Evolutionary conservation across 106 monocot species (phyloP).

Genomic region (Ottelia alismoides): DNA sequence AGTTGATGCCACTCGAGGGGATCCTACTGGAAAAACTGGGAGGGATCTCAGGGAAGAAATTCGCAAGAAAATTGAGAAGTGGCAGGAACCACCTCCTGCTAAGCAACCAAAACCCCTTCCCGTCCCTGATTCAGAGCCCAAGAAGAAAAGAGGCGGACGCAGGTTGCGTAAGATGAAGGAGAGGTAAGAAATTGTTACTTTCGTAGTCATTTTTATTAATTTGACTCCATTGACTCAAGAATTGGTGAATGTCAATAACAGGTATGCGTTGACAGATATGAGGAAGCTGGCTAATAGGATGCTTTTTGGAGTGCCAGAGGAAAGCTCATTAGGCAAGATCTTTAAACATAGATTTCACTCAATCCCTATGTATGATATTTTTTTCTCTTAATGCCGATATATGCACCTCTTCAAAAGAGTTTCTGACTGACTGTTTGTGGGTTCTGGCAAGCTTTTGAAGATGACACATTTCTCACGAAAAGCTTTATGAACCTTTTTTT

Average conservation of each 20-base stretch:
- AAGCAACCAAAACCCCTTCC: too few species aligned
- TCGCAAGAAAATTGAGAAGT: too few species aligned
- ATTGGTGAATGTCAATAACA: conserved; percentile 12
- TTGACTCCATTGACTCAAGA: conserved; percentile 4
- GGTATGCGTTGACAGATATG: conserved; percentile 87
- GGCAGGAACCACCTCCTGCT: too few species aligned
- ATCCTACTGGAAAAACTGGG: conserved; percentile 66
- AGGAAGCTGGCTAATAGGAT: conserved; percentile 87
- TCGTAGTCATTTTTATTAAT: background rate
- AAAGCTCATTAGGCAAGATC: conserved; percentile 63
- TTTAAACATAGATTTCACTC: too few species aligned
- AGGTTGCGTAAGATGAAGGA: conserved; percentile 73
- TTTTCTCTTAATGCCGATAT: too few species aligned
- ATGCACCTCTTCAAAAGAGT: too few species aligned
- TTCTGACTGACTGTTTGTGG: too few species aligned
- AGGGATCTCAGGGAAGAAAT: conserved; percentile 74
- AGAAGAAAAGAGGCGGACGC: conserved; percentile 89
- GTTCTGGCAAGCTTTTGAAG: too few species aligned
- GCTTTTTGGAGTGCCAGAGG: conserved; percentile 81
- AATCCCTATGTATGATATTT: background rate
- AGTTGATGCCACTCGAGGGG: too few species aligned
- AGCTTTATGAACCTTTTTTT: too few species aligned
- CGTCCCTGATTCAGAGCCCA: too few species aligned
- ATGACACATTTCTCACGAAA: too few species aligned
- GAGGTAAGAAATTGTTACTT: conserved; percentile 41